Base-by-base conservation (phyloP, 169 alveolate species). In the Cryptosporidium meleagridis region DNA sequence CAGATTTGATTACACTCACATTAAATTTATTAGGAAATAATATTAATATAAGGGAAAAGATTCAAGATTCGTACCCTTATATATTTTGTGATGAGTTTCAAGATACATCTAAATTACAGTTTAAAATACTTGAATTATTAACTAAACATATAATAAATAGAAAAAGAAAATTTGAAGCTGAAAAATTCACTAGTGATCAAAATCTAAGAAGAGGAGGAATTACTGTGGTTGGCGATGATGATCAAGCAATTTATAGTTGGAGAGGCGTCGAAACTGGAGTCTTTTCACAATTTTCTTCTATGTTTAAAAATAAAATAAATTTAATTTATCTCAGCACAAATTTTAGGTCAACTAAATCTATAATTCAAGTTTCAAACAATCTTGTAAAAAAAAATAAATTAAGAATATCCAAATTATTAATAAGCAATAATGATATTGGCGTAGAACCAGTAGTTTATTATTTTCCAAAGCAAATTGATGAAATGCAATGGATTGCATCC, bases 141-240 rank as follows among this genome's bases (percentile, higher is more conserved):
- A 62, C 72, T 2, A 68, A 41, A 48, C 12, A 44, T 14, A 12
- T 3, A 67, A 12, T 3, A 55, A 12, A 73, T 41, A 35, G 35
- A n/a, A 31, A 53, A 6, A 8, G 55, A 16, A 31, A 55, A 12
- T 18, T 33, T 7, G 45, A n/a, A 55, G 5, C 26, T n/a, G 37
- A 55, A 0, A 37, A 55, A 21, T 26, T 6, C n/a, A 3, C 10
- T 3, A 31, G 26, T 6, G 18, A 21, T 21, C 23, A 80, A 62
- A 8, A 29, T 55, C 8, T 21, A 3, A 55, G 73, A 3, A 45
- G 55, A 14, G 93, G 93, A 52, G 93, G 94, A 14, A 89, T 92
- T 41, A 92, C 94, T 61, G 94, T 91, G 7, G 94, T 94, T 8
- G 97, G 97, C 31, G 97, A 94, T 72, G 97, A 94, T 85, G 95